Evolutionary conservation across 345 rosid species (phyloP).

Genomic region (Moricandia arvensis): DNA sequence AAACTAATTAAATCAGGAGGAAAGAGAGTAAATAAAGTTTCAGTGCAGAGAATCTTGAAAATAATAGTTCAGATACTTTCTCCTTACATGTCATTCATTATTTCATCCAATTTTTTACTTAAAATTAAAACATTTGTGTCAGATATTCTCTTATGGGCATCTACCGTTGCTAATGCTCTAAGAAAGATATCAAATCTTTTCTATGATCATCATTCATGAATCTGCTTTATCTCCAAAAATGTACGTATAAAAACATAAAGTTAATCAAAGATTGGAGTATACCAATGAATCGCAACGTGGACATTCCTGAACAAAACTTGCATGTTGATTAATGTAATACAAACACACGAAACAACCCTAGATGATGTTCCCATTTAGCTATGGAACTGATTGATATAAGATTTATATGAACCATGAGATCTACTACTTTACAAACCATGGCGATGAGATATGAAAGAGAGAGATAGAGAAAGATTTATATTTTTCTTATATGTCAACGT

Average conservation of each 20-base stretch:
- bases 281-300: constrained; percentile 1
- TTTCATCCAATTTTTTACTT: too few species aligned
- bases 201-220: neutral
- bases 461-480: neutral
- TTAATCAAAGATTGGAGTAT: neutral
- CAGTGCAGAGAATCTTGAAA: too few species aligned
- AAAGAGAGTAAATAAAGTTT: too few species aligned
- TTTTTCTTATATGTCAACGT: neutral
- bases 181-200: neutral
- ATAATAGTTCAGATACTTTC: too few species aligned
- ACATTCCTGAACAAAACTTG: neutral
- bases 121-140: too few species aligned
- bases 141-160: too few species aligned
- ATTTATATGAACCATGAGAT: neutral
- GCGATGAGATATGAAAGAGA: neutral
- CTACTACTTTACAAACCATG: neutral
- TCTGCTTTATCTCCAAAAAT: neutral
- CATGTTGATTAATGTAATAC: neutral
- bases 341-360: neutral
- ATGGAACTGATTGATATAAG: neutral
- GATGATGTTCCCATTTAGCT: neutral
- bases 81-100: too few species aligned
- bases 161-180: too few species aligned
- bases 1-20: too few species aligned
- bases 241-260: neutral